phyloP scores from a whole-genome alignment of 2,329 filamentous ascomycete species.

The Aspergillus candidus region DNA sequence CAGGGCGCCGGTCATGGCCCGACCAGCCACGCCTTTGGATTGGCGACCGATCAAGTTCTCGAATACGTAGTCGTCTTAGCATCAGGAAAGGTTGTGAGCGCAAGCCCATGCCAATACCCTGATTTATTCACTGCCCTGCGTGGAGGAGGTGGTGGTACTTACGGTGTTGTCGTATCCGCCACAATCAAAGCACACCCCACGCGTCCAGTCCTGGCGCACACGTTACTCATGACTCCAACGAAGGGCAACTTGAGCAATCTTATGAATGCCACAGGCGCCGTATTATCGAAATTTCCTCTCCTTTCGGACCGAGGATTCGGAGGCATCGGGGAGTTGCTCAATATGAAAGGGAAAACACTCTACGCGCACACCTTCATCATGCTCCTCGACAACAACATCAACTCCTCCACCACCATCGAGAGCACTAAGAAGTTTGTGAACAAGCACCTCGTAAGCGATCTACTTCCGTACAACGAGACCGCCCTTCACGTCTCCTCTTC shows the following conservation, averaged over 20 bases:
- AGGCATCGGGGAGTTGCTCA: no score
- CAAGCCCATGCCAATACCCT: conserved; percentile 29
- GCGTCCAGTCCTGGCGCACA: conserved; percentile 1
- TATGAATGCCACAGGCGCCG: no score
- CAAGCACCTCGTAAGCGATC: conserved; percentile 1
- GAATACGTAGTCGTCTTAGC: conserved; percentile 39
- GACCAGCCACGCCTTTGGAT: conserved; percentile 35
- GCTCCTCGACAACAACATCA: no score
- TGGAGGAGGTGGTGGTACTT: conserved; percentile 34
- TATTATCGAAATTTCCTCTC: conserved; percentile 20
- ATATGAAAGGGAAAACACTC: conserved; percentile 1
- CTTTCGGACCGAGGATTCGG: not conserved
- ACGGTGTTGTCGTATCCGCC: conserved; percentile 20
- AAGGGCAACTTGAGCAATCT: no score
- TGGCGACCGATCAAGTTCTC: conserved; percentile 43
- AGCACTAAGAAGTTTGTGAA: conserved; percentile 6
- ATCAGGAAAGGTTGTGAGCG: conserved; percentile 30
- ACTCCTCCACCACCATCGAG: not conserved
- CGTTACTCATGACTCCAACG: no score
- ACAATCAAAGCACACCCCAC: conserved; percentile 14
- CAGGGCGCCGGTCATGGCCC: conserved; percentile 41
- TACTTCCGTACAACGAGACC: conserved; percentile 8
- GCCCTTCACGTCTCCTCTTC: not conserved
- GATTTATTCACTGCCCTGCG: conserved; percentile 30
- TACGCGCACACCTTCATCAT: conserved; percentile 8